These are phyloP conservation scores for Cyanophora paradoxa DNA, from an alignment of 78 protist genomes.

Conservation along the genomic window DNA sequence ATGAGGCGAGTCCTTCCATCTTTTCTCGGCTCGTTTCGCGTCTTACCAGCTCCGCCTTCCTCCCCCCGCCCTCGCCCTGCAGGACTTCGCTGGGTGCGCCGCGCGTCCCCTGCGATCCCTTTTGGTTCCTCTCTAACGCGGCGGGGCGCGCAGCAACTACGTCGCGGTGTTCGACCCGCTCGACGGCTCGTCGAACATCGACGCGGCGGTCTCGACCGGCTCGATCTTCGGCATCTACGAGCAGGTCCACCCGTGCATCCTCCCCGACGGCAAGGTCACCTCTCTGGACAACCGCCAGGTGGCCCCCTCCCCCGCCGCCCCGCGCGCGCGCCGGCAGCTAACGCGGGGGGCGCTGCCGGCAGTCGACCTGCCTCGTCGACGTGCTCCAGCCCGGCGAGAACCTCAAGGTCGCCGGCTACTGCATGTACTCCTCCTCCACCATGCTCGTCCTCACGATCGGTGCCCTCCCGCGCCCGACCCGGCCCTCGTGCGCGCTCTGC, in stretches of 20 bases:
- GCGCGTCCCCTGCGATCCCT: background rate
- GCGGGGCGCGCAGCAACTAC: too few relatives aligned
- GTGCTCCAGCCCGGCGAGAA: slow-evolving; percentile 47
- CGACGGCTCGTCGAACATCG: slow-evolving; percentile 48
- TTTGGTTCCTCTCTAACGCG: too few relatives aligned
- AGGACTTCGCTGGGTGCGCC: background rate
- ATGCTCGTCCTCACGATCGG: slow-evolving; percentile 48
- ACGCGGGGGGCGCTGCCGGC: background rate
- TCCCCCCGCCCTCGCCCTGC: background rate
- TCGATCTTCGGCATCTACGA: slow-evolving; percentile 74
- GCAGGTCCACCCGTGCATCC: background rate
- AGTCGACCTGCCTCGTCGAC: slow-evolving; percentile 20
- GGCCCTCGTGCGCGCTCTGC: background rate
- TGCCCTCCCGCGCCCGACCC: background rate
- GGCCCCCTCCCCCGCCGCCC: background rate
- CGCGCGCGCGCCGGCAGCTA: background rate
- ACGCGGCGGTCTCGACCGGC: slow-evolving; percentile 58
- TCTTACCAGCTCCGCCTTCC: too few relatives aligned
- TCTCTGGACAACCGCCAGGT: background rate
- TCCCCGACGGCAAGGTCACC: slow-evolving; percentile 5
- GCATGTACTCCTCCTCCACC: slow-evolving; percentile 65
- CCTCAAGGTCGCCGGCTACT: slow-evolving; percentile 60
- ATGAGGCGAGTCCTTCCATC: background rate
- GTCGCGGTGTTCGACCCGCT: slow-evolving; percentile 43
- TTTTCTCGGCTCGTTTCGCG: too few relatives aligned